Percentiles rank a stretch among this genome's conserved stretches.
Conservation (phyloP, 2,329 filamentous ascomycete genomes). For the Trichophyton mentagrophytes region DNA sequence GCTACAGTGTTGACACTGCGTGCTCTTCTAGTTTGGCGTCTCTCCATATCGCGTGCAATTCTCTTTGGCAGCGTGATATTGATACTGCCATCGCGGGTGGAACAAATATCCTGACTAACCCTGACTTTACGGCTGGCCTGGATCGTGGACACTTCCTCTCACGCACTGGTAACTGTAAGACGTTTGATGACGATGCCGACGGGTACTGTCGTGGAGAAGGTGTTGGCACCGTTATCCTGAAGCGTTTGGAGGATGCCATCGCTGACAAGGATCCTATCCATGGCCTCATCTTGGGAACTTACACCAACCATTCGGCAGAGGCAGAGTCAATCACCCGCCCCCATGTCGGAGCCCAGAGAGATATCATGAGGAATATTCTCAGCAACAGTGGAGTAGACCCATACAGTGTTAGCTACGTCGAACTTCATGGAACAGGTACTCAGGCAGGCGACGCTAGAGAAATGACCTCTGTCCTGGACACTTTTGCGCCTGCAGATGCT, state of each 20-base stretch:
- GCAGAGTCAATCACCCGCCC: conserved; percentile 75
- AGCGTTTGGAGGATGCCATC: conserved; percentile 60
- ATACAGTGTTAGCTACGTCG: conserved; percentile 66
- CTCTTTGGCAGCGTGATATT: conserved; percentile 15
- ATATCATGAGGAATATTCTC: conserved; percentile 52
- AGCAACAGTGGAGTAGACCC: conserved; percentile 62
- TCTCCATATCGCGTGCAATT: conserved; percentile 15
- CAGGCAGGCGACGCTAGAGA: conserved; percentile 64
- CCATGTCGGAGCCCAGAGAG: conserved; percentile 62
- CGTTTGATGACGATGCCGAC: conserved; percentile 45
- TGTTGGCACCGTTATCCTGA: conserved; percentile 52
- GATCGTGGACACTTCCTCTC: conserved; percentile 51
- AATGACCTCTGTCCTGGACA: conserved; percentile 44
- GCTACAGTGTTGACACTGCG: conserved; percentile 36
- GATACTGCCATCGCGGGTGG: conserved; percentile 13
- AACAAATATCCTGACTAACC: conserved; percentile 10
- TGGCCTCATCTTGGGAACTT: conserved; percentile 56
- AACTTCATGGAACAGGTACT: conserved; percentile 83
- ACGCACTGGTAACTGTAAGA: conserved; percentile 35
- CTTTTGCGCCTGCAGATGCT: conserved; percentile 33
- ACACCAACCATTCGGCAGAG: conserved; percentile 60
- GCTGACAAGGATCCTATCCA: conserved; percentile 50
- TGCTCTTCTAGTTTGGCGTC: conserved; percentile 21
- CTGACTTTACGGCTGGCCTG: conserved; percentile 3
- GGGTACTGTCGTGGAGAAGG: conserved; percentile 55